A percentile compares a stretch with the other conserved stretches of the same genome.
Conservation (phyloP, 805 yeast genomes). For the Brettanomyces nanus region DNA sequence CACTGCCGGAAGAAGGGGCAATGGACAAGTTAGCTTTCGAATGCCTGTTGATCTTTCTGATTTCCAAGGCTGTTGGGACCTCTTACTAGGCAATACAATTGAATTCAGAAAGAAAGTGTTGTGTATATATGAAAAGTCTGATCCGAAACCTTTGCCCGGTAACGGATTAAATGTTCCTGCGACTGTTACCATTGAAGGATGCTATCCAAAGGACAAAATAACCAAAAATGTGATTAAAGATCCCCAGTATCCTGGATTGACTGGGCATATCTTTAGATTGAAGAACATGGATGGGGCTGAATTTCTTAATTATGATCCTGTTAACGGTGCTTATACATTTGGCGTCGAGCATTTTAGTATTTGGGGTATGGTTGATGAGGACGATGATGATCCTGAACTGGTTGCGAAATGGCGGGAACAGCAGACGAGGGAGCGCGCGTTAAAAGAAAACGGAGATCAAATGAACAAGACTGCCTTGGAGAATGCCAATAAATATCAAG, state of each 20-base stretch:
- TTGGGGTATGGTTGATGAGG: conserved; percentile 82
- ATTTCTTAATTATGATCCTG: conserved; percentile 72
- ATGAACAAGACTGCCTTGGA: background rate
- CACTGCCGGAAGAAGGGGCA: conserved; percentile 58
- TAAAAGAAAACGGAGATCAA: background rate
- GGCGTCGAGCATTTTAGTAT: conserved; percentile 86
- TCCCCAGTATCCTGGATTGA: conserved; percentile 24
- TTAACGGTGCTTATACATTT: conserved; percentile 69
- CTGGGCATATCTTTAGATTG: conserved; percentile 41
- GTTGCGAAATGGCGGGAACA: conserved; percentile 23
- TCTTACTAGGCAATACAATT: conserved; percentile 34
- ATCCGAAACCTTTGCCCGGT: conserved; percentile 51
- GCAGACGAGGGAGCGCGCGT: conserved; percentile 13
- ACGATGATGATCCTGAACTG: conserved; percentile 43
- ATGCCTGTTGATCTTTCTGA: conserved; percentile 62
- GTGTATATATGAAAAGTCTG: conserved; percentile 54
- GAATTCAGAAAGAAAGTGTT: conserved; percentile 43
- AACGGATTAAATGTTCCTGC: conserved; percentile 73
- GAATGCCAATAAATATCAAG: background rate
- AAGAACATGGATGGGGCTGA: conserved; percentile 61
- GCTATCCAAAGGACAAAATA: conserved; percentile 38
- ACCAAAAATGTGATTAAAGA: conserved; percentile 24
- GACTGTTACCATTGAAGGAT: conserved; percentile 54
- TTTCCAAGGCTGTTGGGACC: conserved; percentile 34
- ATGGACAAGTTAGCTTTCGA: conserved; percentile 59